A percentile compares a stretch with the other conserved stretches of the same genome.
Conservation (phyloP, 2,329 filamentous ascomycete genomes). For the Taxawa tesnikishii region DNA sequence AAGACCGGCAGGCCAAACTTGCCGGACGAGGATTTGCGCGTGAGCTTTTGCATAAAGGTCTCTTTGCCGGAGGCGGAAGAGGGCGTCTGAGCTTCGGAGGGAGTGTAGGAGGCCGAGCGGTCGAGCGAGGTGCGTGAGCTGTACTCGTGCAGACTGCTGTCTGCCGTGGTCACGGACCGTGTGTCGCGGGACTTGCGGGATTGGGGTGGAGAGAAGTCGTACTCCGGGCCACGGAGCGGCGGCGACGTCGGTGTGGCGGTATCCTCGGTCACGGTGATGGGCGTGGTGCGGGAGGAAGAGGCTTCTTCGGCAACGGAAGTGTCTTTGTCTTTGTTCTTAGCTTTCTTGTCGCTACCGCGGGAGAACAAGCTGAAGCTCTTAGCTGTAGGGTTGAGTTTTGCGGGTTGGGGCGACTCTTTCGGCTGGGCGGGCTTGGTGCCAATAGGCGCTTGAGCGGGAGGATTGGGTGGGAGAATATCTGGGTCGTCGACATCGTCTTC, state of each 20-base stretch:
- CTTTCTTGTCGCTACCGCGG: constrained; percentile 21
- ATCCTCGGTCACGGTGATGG: no score
- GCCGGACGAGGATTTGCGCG: constrained; percentile 32
- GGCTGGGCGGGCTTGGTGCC: constrained; percentile 48
- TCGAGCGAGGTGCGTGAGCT: constrained; percentile 27
- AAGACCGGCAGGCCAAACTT: constrained; percentile 29
- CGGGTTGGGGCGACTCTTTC: constrained; percentile 35
- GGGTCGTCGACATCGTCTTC: constrained; percentile 37
- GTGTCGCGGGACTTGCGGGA: constrained; percentile 29
- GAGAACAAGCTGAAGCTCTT: constrained; percentile 70
- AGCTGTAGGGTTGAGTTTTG: constrained; percentile 72
- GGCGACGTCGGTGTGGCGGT: constrained; percentile 9
- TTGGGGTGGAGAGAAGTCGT: constrained; percentile 21
- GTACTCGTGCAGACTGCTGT: constrained; percentile 14
- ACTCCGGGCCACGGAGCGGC: constrained; percentile 12
- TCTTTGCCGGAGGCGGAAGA: constrained; percentile 25
- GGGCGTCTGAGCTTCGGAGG: constrained; percentile 16
- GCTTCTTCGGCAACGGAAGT: constrained; percentile 2
- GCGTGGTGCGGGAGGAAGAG: constrained; percentile 6
- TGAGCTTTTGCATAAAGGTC: constrained; percentile 37
- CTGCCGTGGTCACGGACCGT: constrained; percentile 26
- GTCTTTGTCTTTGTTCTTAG: constrained; percentile 21
- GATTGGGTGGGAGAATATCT: constrained; percentile 28
- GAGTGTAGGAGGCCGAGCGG: constrained; percentile 22
- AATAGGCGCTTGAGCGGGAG: constrained; percentile 54